Base-by-base conservation (phyloP, 345 rosid genomes). In the Boechera retrofracta region DNA sequence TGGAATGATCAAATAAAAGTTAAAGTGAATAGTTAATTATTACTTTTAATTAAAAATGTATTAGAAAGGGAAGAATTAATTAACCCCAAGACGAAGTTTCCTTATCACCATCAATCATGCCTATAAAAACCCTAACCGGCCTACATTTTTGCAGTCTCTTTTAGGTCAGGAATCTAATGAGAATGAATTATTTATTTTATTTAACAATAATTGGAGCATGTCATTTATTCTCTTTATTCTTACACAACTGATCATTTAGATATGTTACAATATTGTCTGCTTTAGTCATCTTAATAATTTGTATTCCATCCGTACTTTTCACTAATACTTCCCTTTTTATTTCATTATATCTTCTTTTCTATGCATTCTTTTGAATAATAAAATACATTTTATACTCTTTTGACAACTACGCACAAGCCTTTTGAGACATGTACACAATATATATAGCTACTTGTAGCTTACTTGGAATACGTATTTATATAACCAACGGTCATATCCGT, bases 91-190 rank as follows among this genome's bases (percentile, higher is more conserved):
- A 76, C 57, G 75, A 79, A 84, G 74, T 77, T 72, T 82, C 72
- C 64, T 74, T 72, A 54, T 76, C 75, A 82, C 77, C 77, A 71
- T 66, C 60, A 64, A 83, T 83, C 58, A 82, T 67, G 69, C 77
- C 89, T 85, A 80, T 67, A 33, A 73, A 44, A 82, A 74, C 76
- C 88, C 87, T 88, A 85, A 74, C 81, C 87, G 82, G 72, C 75
- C 62, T 32, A 54, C 45, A 55, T 66, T 55, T 66, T 71, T 75
- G 39, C 82, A 75, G 21, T 73, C 78, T 68, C 82, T 79, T 79
- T 79, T 74, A 79, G 82, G 79, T 68, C 75, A 79, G 82, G 82
- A 79, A 75, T 80, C 81, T 77, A 68, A 16, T 45, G 28, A 54
- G 75, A 55, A 59, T 67, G 39, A 57, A 58, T 73, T 53, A n/a